These are phyloP conservation scores for Pseudocercospora pini-densiflorae DNA, from an alignment of 2,329 filamentous ascomycete species.

Conservation along the genomic window DNA sequence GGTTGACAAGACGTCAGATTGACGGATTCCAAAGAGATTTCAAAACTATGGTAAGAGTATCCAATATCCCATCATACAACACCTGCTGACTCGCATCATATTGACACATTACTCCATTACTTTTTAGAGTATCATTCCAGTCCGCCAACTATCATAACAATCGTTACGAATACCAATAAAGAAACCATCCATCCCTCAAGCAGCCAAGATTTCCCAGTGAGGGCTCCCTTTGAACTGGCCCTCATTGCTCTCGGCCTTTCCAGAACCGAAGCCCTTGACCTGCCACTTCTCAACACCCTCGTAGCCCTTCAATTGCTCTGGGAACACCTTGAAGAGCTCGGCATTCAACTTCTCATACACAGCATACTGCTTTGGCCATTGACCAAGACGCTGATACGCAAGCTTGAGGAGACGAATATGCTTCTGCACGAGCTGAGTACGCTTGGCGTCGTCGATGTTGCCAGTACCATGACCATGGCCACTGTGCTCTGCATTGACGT, in stretches of 20 bases:
- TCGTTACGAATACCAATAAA: background rate
- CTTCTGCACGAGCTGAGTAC: constrained; percentile 39
- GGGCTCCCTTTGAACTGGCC: constrained; percentile 40
- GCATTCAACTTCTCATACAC: constrained; percentile 56
- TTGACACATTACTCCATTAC: background rate
- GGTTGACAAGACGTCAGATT: too few relatives aligned
- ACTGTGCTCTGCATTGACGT: constrained; percentile 34
- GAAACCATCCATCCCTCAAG: background rate
- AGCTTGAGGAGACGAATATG: constrained; percentile 46
- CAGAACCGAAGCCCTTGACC: constrained; percentile 50
- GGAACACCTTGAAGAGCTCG: constrained; percentile 49
- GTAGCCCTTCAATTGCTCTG: constrained; percentile 45
- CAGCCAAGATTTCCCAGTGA: constrained; percentile 39
- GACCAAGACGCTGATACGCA: constrained; percentile 48
- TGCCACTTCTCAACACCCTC: constrained; percentile 56
- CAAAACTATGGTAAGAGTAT: background rate
- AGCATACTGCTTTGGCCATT: constrained; percentile 53
- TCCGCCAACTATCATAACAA: background rate
- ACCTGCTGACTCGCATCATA: background rate
- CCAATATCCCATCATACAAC: background rate
- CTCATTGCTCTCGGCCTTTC: constrained; percentile 51
- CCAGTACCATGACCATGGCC: constrained; percentile 24
- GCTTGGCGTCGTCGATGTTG: constrained; percentile 33
- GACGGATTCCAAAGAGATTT: background rate
- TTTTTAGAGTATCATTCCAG: background rate